Percentiles rank a stretch among this genome's conserved stretches.
Evolutionary conservation across 176 grass and related monocot species (phyloP).

Genomic region (Bonia amplexicaulis): DNA sequence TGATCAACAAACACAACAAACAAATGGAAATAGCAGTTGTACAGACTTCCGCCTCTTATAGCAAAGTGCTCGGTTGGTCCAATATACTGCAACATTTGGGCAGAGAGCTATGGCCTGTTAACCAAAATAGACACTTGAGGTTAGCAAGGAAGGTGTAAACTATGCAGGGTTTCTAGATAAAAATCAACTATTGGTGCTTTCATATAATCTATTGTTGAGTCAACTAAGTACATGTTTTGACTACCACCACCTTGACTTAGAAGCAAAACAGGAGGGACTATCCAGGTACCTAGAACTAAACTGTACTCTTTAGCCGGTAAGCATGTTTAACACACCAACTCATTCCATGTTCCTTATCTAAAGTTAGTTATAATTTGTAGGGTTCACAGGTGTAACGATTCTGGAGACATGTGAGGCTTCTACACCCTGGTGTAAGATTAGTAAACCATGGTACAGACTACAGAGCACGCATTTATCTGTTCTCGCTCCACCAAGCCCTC

Average conservation of each 20-base stretch:
- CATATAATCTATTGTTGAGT: background rate
- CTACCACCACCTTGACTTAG: background rate
- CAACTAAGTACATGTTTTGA: background rate
- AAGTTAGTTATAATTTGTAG: background rate
- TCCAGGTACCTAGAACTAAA: background rate
- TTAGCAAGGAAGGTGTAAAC: conserved; percentile 5
- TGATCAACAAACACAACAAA: conserved; percentile 20
- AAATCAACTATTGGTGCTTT: background rate
- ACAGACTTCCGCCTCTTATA: conserved; percentile 76
- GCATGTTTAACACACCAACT: background rate
- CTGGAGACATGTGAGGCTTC: background rate
- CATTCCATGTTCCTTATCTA: background rate
- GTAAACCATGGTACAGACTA: background rate
- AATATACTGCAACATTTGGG: conserved; percentile 66
- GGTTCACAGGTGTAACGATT: background rate
- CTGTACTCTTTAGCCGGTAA: background rate
- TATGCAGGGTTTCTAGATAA: background rate
- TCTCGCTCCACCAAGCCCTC: background rate
- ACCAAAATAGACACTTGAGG: conserved; percentile 30
- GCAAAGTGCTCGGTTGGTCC: conserved; percentile 81
- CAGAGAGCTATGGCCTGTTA: conserved; percentile 80
- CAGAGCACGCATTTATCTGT: background rate
- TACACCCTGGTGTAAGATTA: background rate
- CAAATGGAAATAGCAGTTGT: conserved; percentile 27
- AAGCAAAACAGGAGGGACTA: background rate